Percentiles rank a stretch among this genome's conserved stretches.
phyloP scores from a whole-genome alignment of 441 rosid genomes.

The Bocquillonia castaneifolia region DNA sequence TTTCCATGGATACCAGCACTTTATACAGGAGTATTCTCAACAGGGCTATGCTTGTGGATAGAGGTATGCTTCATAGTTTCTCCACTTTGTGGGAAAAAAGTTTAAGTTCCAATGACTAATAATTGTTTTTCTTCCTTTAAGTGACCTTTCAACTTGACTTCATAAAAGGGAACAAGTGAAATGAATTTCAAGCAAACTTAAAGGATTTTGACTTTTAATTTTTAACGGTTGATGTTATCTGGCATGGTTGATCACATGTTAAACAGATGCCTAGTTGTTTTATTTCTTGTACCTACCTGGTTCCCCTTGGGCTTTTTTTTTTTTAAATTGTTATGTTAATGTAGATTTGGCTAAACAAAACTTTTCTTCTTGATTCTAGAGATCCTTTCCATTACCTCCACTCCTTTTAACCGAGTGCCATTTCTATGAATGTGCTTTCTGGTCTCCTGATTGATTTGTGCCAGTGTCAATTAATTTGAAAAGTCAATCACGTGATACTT shows the following conservation, averaged over 20 bases:
- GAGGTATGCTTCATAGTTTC: constrained; percentile 38
- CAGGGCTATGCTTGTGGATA: constrained; percentile 55
- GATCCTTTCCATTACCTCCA: background rate
- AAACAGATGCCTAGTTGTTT: background rate
- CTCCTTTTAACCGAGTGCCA: background rate
- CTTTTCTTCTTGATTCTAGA: background rate
- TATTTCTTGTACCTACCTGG: background rate
- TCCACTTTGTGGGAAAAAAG: background rate
- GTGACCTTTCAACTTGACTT: background rate
- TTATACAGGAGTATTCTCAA: constrained; percentile 51
- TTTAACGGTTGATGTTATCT: background rate
- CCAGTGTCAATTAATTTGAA: background rate
- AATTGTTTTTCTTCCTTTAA: background rate
- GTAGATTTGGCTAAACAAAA: background rate
- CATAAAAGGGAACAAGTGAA: background rate
- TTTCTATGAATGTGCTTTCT: background rate
- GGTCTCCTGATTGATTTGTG: no score
- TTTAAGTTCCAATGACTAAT: background rate
- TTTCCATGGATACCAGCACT: constrained; percentile 69
- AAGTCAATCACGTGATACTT: background rate
- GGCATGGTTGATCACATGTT: background rate
- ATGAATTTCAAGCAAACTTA: background rate
- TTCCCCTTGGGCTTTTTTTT: no score
- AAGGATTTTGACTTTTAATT: background rate
- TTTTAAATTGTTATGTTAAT: background rate